Conservation (phyloP, 108 stramenopile genomes). For the Ochromonas danica region DNA sequence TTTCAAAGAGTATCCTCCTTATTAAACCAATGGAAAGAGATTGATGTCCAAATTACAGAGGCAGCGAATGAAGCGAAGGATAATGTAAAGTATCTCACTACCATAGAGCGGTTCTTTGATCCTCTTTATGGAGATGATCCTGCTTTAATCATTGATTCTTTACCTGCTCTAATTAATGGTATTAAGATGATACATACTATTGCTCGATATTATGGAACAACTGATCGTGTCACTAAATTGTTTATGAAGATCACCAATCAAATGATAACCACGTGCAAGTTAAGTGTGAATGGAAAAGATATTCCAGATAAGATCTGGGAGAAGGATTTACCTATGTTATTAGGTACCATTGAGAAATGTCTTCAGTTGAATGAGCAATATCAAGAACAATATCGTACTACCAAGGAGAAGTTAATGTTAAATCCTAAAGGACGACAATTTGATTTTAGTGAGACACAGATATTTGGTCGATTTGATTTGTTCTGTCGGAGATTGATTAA, state of each 20-base stretch:
- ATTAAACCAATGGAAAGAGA: slow-evolving; percentile 57
- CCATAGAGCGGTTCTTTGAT: slow-evolving; percentile 61
- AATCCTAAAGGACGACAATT: slow-evolving; percentile 61
- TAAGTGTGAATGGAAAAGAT: slow-evolving; percentile 48
- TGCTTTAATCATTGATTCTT: slow-evolving; percentile 54
- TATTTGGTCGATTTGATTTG: slow-evolving; percentile 63
- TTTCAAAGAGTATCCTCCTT: slow-evolving; percentile 46
- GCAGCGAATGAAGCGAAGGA: slow-evolving; percentile 69
- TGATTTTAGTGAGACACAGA: slow-evolving; percentile 61
- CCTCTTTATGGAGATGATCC: slow-evolving; percentile 57
- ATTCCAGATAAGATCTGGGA: slow-evolving; percentile 52
- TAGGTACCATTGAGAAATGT: slow-evolving; percentile 49
- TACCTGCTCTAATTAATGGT: slow-evolving; percentile 62
- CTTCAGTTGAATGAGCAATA: slow-evolving; percentile 60
- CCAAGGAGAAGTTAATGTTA: slow-evolving; percentile 55
- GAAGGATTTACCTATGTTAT: slow-evolving; percentile 40
- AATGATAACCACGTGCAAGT: slow-evolving; percentile 55
- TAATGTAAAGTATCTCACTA: slow-evolving; percentile 63
- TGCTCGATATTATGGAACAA: slow-evolving; percentile 62
- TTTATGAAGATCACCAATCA: slow-evolving; percentile 66
- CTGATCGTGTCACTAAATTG: slow-evolving; percentile 60
- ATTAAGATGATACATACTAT: slow-evolving; percentile 65
- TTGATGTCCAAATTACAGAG: slow-evolving; percentile 63
- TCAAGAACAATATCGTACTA: slow-evolving; percentile 60
- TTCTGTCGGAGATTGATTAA: slow-evolving; percentile 64